Evolutionary conservation across 352 stramenopile genomes (phyloP), one percentile per base, ranked within the genome.

Genomic region (Thalassiosira exigua): DNA sequence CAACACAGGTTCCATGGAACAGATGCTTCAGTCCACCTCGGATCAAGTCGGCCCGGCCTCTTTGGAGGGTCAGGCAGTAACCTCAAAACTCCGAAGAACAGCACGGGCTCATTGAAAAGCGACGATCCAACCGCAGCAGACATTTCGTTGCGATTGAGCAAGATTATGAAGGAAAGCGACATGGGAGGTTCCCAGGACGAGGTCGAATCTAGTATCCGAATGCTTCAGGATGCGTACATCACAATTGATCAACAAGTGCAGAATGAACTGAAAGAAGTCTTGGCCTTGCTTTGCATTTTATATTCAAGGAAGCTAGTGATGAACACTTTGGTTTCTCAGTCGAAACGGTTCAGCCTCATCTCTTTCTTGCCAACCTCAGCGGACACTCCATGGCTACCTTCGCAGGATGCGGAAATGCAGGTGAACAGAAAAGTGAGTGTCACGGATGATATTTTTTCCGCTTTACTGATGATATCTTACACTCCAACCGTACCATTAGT

Each of bases 1-100:
- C 79, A 85, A 65, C 90, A 95, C 73, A 71, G 90, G 50, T 95
- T 93, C 71, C 92, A 93, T 80, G 89, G 89, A 4, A 85, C 86
- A 21, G 90, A 95, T 84, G 90, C 89, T 46, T 92, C 84, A 26
- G 89, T 95, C 39, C 89, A 94, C 65, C 62, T 95, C 27, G 89
- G 90, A 27, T 56, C 46, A 30, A 82, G 72, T 9, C 75, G 84
- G 32, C 44, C 69, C 12, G 66, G 54, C 58, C 27, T 78, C 14
- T 60, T 66, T 48, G 64, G 61, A 17, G 24, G 33, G 1, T 27
- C 27, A 26, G 36, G 53, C 54, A 26, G 61, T 11, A 72, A 44
- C 24, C 48, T 73, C n/a, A 82, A 82, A 56, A 58, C 48, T 19
- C 70, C 30, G 0, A 85, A 85, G 54, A 80, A 24, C 26, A 52